A percentile compares a stretch with the other conserved stretches of the same genome.
These are phyloP conservation scores for Candida sonorensis DNA, from an alignment of 805 yeast species.

Conservation along the genomic window DNA sequence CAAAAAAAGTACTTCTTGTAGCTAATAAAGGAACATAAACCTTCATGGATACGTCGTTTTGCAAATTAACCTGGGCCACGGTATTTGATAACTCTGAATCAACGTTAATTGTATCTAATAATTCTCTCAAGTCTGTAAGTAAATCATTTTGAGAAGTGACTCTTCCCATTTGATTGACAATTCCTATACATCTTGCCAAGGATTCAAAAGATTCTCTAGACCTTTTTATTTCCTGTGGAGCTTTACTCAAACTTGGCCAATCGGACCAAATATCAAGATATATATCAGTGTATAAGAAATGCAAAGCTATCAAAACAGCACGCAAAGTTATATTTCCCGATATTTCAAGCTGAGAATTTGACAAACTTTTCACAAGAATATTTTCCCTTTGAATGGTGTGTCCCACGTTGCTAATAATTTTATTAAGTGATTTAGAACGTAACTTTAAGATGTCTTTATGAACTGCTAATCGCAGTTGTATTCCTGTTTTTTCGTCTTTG, in stretches of 20 bases:
- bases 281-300: conserved; percentile 44
- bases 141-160: conserved; percentile 14
- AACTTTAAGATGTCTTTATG: conserved; percentile 10
- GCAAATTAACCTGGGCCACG: conserved; percentile 34
- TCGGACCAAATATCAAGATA: conserved; percentile 40
- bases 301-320: conserved; percentile 34
- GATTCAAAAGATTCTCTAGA: conserved; percentile 25
- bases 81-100: neutral
- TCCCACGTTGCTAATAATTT: neutral
- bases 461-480: conserved; percentile 7
- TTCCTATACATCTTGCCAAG: conserved; percentile 17
- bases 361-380: conserved; percentile 4
- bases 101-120: conserved; percentile 6
- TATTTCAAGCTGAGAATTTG: conserved; percentile 5
- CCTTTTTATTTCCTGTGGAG: conserved; percentile 26
- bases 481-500: conserved; percentile 3
- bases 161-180: conserved; percentile 25
- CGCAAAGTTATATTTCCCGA: conserved; percentile 19
- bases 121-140: conserved; percentile 11
- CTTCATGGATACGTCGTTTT: conserved; percentile 34
- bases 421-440: conserved; percentile 6
- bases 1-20: conserved; percentile 58
- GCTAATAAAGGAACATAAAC: conserved; percentile 49
- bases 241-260: conserved; percentile 18
- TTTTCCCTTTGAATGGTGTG: conserved; percentile 10